A percentile compares a stretch with the other conserved stretches of the same genome.
phyloP scores from a whole-genome alignment of 495 filamentous ascomycete species.

The Penicillium angulare region DNA sequence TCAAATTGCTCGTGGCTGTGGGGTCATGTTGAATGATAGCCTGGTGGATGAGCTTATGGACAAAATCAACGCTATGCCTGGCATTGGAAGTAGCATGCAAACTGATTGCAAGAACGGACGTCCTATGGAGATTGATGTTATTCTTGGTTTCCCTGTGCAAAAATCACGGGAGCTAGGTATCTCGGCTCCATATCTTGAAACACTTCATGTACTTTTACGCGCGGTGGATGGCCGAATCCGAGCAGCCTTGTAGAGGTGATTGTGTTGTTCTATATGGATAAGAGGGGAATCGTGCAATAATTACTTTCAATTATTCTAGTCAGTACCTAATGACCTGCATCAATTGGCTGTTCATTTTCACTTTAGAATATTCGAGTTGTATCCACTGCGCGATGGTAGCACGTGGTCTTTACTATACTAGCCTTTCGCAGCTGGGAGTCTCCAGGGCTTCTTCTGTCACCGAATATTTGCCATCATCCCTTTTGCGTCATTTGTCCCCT shows the following conservation, averaged over 20 bases:
- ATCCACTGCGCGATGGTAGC: too few relatives aligned
- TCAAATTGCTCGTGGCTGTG: constrained; percentile 41
- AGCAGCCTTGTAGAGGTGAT: constrained; percentile 10
- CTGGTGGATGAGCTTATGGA: constrained; percentile 43
- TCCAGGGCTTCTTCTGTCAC: too few relatives aligned
- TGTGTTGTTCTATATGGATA: background rate
- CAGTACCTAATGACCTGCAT: background rate
- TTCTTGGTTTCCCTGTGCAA: constrained; percentile 50
- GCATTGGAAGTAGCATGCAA: constrained; percentile 55
- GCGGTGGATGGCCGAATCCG: constrained; percentile 23
- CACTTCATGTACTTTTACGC: constrained; percentile 35
- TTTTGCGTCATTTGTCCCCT: too few relatives aligned
- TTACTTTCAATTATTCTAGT: background rate
- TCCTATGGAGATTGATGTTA: constrained; percentile 56
- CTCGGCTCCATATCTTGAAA: constrained; percentile 46
- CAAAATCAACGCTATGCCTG: constrained; percentile 39
- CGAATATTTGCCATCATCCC: too few relatives aligned
- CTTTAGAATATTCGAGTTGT: too few relatives aligned
- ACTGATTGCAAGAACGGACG: constrained; percentile 47
- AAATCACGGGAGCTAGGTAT: constrained; percentile 50
- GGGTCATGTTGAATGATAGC: constrained; percentile 37
- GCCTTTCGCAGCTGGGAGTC: too few relatives aligned
- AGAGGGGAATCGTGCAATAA: too few relatives aligned
- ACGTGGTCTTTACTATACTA: too few relatives aligned
- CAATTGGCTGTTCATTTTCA: too few relatives aligned